Evolutionary conservation across 495 filamentous ascomycete genomes (phyloP).

Genomic region (Penicillium samsonianum): DNA sequence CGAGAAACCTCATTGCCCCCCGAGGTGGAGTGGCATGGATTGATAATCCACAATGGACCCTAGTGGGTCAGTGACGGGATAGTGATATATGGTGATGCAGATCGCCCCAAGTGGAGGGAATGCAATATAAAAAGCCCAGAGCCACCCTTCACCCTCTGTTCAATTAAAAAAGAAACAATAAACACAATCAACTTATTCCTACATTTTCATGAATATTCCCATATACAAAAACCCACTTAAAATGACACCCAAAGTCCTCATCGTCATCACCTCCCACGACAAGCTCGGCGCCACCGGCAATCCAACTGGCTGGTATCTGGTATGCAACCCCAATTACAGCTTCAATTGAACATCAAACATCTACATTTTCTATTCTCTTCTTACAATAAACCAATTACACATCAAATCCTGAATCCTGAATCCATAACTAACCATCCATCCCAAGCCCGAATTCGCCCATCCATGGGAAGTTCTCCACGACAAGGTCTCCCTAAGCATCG

Average conservation of each 20-base stretch:
- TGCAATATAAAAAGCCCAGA: not conserved
- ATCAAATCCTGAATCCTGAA: too few species aligned
- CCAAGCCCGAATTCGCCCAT: slow-evolving; percentile 70
- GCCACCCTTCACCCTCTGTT: not conserved
- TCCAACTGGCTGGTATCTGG: slow-evolving; percentile 69
- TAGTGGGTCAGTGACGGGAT: slow-evolving; percentile 20
- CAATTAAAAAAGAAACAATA: not conserved
- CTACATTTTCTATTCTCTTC: not conserved
- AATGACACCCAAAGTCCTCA: slow-evolving; percentile 60
- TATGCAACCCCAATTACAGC: slow-evolving; percentile 29
- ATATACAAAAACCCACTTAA: not conserved
- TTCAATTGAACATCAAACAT: not conserved
- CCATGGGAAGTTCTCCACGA: slow-evolving; percentile 60
- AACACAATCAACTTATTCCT: not conserved
- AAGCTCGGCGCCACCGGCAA: slow-evolving; percentile 53
- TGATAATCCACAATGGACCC: not conserved
- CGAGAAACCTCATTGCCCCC: not conserved
- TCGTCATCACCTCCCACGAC: slow-evolving; percentile 66
- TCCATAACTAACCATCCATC: not conserved
- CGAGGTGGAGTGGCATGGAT: not conserved
- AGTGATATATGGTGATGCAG: slow-evolving; percentile 13
- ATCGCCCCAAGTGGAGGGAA: slow-evolving; percentile 2
- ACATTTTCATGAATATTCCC: not conserved
- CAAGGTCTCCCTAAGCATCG: slow-evolving; percentile 58
- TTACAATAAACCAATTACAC: not conserved